A percentile compares a stretch with the other conserved stretches of the same genome.
Conservation (phyloP, 108 stramenopile genomes). For the Asterionellopsis glacialis region DNA sequence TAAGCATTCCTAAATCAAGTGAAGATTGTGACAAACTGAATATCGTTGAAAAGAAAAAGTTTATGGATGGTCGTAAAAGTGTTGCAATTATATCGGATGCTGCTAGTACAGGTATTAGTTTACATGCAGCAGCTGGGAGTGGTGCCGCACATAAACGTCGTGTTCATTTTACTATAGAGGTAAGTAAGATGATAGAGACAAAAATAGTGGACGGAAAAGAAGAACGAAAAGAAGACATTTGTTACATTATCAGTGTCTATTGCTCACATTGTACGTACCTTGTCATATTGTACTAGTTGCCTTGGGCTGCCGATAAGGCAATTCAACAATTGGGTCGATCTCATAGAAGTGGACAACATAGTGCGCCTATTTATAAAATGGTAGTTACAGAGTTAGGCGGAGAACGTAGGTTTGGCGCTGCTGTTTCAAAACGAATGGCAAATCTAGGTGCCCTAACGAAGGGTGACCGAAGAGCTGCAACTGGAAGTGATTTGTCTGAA, state of each 20-base stretch:
- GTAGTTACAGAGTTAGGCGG: slow-evolving; percentile 69
- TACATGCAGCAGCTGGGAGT: slow-evolving; percentile 46
- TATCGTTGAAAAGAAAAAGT: slow-evolving; percentile 54
- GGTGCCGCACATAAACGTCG: slow-evolving; percentile 38
- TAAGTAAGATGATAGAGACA: too few species aligned
- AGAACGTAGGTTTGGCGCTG: slow-evolving; percentile 73
- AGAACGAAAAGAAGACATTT: too few species aligned
- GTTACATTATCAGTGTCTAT: too few species aligned
- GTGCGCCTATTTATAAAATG: slow-evolving; percentile 64
- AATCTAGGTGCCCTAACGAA: slow-evolving; percentile 78
- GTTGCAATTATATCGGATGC: slow-evolving; percentile 88
- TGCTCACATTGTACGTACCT: too few species aligned
- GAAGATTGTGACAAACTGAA: slow-evolving; percentile 45
- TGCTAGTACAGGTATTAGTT: slow-evolving; percentile 67
- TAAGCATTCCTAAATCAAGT: slow-evolving; percentile 20
- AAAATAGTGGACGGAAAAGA: too few species aligned
- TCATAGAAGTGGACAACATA: slow-evolving; percentile 68
- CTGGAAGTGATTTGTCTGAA: slow-evolving; percentile 34
- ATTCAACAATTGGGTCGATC: slow-evolving; percentile 84
- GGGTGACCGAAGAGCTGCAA: slow-evolving; percentile 68
- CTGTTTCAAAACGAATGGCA: slow-evolving; percentile 75
- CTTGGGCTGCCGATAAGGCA: slow-evolving; percentile 87
- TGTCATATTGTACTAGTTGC: too few species aligned
- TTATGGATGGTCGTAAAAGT: slow-evolving; percentile 66
- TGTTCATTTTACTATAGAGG: slow-evolving; percentile 79